These are phyloP conservation scores for Phymatotrichopsis omnivora DNA, from an alignment of 2,329 filamentous ascomycete species.

Conservation along the genomic window DNA sequence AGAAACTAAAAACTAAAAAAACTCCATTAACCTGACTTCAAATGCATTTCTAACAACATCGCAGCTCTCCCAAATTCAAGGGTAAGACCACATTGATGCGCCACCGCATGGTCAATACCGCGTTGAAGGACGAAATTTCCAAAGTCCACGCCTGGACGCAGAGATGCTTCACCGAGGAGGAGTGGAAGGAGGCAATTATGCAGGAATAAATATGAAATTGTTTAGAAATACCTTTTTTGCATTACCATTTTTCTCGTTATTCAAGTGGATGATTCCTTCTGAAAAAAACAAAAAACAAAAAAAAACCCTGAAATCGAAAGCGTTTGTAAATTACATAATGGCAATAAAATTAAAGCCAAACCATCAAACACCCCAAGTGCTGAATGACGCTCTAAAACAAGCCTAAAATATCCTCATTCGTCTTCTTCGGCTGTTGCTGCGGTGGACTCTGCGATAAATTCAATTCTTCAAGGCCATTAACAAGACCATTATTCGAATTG, in stretches of 20 bases:
- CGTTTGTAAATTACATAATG: no score
- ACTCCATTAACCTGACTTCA: neutral
- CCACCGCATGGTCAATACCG: constrained; percentile 74
- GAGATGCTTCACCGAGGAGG: constrained; percentile 82
- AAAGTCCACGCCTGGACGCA: constrained; percentile 91
- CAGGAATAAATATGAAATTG: neutral
- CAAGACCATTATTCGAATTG: constrained; percentile 44
- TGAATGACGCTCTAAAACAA: no score
- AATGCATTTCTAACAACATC: neutral
- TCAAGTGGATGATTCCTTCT: no score
- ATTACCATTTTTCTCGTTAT: no score
- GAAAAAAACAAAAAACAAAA: no score
- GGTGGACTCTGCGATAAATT: constrained; percentile 55
- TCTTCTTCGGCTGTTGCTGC: constrained; percentile 43
- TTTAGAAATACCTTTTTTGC: no score
- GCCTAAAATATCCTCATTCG: constrained; percentile 52
- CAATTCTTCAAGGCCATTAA: constrained; percentile 75
- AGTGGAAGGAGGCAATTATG: constrained; percentile 57
- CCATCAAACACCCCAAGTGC: no score
- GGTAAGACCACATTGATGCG: constrained; percentile 69
- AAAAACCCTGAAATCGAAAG: no score
- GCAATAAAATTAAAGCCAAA: no score
- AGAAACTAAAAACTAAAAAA: no score
- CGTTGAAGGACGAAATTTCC: constrained; percentile 77
- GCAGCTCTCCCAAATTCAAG: constrained; percentile 52